Evolutionary conservation across 2,329 filamentous ascomycete species (phyloP), one percentile per base, ranked within the genome.

Genomic region (Ceratocystis diversiconidia): DNA sequence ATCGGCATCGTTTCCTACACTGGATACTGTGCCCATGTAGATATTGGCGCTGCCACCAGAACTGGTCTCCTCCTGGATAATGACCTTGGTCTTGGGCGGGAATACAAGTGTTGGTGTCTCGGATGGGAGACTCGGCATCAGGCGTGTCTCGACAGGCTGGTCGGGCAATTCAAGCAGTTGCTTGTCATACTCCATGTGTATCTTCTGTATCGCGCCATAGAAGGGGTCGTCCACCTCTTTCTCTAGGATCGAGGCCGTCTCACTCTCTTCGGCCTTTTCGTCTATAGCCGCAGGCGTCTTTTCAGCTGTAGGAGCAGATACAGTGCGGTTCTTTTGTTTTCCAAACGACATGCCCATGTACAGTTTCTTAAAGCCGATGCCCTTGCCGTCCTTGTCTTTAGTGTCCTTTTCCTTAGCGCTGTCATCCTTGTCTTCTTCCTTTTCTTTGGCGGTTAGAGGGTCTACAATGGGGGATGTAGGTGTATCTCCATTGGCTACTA

Each of bases 21-120:
- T 85, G 65, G 84, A 88, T 2, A 97, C 89, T 2, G 88, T 95
- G 32, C 94, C 92, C 71, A 94, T 83, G 73, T 96, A 99, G 10
- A 97, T 79, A 77, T 97, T 94, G 32, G 90, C 89, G 66, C 82
- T 86, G 63, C 85, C 85, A 48, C 85, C 85, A 1, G 75, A 76
- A 5, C 79, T 80, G 1, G 83, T 86, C 73, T 88, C 85, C 71
- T 88, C 85, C 70, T 88, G 85, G 61, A 88, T 83, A 64, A 88
- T 85, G 59, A 88, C 80, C 70, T 84, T 85, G 36, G 84, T 87
- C 50, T 80, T 84, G 1, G 80, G 75, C 0, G 89, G 88, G 3
- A 88, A 81, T 71, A 88, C 89, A 46, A 94, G 76, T 6, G 90
- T 84, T 0, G 89, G 89, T 0, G 89, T 90, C 69, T 94, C 89